phyloP scores from a whole-genome alignment of 1,284 basidiomycete species.

The Boletus sp. region DNA sequence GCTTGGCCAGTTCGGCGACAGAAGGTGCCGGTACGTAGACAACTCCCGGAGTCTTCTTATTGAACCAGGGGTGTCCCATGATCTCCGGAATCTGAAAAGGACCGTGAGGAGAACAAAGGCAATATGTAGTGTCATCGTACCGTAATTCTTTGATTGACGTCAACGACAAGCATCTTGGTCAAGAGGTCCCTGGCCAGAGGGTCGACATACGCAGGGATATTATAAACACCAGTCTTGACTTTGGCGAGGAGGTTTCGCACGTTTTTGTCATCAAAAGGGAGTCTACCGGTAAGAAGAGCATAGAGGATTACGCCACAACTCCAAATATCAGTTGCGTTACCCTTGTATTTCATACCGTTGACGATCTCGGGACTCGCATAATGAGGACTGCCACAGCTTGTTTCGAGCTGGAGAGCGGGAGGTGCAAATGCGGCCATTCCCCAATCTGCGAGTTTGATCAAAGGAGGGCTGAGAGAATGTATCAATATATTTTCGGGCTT shows the following conservation, averaged over 20 bases:
- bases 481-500: conserved; percentile 98
- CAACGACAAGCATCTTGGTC: conserved; percentile 85
- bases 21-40: conserved; percentile 59
- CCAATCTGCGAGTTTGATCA: conserved; percentile 98
- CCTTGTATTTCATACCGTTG: conserved; percentile 90
- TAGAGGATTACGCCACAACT: conserved; percentile 90
- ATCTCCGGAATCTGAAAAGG: conserved; percentile 78
- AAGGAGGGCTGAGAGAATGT: conserved; percentile 75
- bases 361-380: conserved; percentile 99
- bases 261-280: conserved; percentile 89
- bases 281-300: conserved; percentile 80
- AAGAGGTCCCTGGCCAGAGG: conserved; percentile 74
- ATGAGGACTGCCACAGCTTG: conserved; percentile 95
- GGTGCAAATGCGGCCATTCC: conserved; percentile 96
- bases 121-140: conserved; percentile 43
- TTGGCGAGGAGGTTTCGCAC: conserved; percentile 81
- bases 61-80: conserved; percentile 82
- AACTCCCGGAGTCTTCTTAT: conserved; percentile 44
- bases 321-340: conserved; percentile 93
- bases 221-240: conserved; percentile 86
- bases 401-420: conserved; percentile 82
- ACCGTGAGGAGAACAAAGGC: conserved; percentile 11
- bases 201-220: conserved; percentile 73
- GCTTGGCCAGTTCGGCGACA: conserved; percentile 61
- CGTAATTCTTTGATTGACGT: conserved; percentile 81